Evolutionary conservation across 257 asterid genomes (phyloP), one percentile per base, ranked within the genome.

Genomic region (Jaltomata sinuosa): DNA sequence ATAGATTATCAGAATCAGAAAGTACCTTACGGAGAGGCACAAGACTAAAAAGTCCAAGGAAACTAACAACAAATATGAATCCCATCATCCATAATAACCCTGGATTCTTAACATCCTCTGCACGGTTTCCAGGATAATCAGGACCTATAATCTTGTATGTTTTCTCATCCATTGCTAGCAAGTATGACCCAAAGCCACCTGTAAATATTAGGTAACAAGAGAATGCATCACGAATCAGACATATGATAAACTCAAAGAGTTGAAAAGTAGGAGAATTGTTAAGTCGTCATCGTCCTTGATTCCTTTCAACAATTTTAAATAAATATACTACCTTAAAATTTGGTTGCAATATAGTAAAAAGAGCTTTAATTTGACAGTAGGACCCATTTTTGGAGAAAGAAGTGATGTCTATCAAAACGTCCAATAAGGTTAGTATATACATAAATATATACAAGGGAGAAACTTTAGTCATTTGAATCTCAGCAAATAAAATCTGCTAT

Each of bases 101-200:
- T 31, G 99, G 99, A 85, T 96, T 91, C 92, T 94, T 94, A 84
- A 96, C 96, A 91, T 96, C 99, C 91, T 94, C 97, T 2, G 98
- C 91, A 9, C 92, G 93, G 83, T 96, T 96, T 40, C 99, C 99
- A 9, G 98, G 98, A 89, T 94, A 96, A 89, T 93, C 98, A 87
- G 90, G 93, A 27, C 98, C 99, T 49, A 96, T 94, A 86, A 96
- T 89, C 47, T 92, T 87, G 89, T 96, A 96, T 11, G 99, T 94
- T 84, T 91, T 96, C 92, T 96, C 98, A 86, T 94, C 98, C 99
- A 96, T 92, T 45, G 99, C 90, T 50, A 96, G 94, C 94, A 96
- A 87, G 84, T 94, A 96, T 29, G 99, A 94, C 81, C 98, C 99
- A 85, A 92, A 94, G 5, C 98, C 98, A 83, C 98, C 99, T 96